These are phyloP conservation scores for Ploettnerulaceae sp. DNA, from an alignment of 2,329 filamentous ascomycete species.

Conservation along the genomic window DNA sequence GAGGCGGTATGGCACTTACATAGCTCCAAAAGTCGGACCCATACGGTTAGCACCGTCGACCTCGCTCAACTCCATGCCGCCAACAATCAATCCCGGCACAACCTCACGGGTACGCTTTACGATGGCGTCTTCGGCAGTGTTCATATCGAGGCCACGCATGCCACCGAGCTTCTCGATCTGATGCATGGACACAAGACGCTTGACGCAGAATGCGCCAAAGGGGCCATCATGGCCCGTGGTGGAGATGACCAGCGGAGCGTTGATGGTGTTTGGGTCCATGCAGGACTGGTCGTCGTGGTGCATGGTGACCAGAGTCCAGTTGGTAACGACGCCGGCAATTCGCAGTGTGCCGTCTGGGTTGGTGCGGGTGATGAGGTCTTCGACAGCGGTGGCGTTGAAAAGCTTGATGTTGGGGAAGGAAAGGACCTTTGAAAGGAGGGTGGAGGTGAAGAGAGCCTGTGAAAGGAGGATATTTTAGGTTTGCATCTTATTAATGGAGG, in stretches of 20 bases:
- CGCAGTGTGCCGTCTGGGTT: slow-evolving; percentile 51
- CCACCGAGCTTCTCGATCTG: slow-evolving; percentile 77
- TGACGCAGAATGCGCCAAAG: slow-evolving; percentile 86
- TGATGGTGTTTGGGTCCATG: slow-evolving; percentile 98
- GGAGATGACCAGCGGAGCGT: slow-evolving; percentile 80
- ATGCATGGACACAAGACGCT: slow-evolving; percentile 86
- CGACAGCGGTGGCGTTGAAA: slow-evolving; percentile 90
- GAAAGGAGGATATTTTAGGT: background rate
- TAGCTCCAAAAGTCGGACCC: too few species aligned
- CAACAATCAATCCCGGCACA: slow-evolving; percentile 82
- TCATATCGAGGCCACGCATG: slow-evolving; percentile 94
- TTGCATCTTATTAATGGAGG: background rate
- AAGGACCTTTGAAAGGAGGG: slow-evolving; percentile 77
- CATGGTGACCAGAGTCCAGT: slow-evolving; percentile 89
- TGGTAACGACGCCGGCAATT: slow-evolving; percentile 86
- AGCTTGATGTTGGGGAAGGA: slow-evolving; percentile 88
- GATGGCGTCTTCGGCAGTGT: slow-evolving; percentile 84
- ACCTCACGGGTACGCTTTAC: slow-evolving; percentile 89
- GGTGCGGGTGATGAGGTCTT: slow-evolving; percentile 84
- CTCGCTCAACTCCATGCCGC: slow-evolving; percentile 89
- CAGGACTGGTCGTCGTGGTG: slow-evolving; percentile 86
- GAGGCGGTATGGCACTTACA: too few species aligned
- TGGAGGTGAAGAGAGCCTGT: slow-evolving; percentile 78
- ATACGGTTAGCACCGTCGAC: slow-evolving; percentile 89
- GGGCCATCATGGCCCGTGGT: slow-evolving; percentile 90